Evolutionary conservation across 148 eudicot species (phyloP), one percentile per base, ranked within the genome.

Genomic region (Rhododendron molle): DNA sequence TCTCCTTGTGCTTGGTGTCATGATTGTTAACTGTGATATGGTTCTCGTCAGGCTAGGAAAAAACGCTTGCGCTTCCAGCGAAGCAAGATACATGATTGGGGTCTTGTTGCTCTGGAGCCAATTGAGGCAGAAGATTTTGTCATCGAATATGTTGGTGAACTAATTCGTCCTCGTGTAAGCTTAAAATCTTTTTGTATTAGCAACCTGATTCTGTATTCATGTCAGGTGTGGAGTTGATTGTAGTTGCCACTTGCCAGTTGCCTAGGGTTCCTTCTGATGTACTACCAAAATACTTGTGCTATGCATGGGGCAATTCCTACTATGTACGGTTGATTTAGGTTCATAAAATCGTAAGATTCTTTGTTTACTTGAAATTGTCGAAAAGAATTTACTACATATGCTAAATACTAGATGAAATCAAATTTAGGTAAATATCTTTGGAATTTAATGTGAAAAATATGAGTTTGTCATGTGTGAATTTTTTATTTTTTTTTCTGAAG

Each of bases 21-120:
- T 78, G 40, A 8, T 76, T 60, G 20, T 62, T 44, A 4, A 38
- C 8, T 77, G 13, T 69, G 60, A 5, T 81, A 28, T 54, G 26
- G 50, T 84, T 87, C 28, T 67, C 72, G 43, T 73, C 91, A 97
- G 99, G 98, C 98, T 69, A 92, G 99, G 89, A 97, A 95, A 87
- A 97, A 97, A 88, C 95, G 92, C 36, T 85, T 97, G 40, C 93
- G 99, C 84, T 97, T 97, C 86, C 99, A 97, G 84, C 89, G 92
- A 86, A 97, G 99, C 87, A 97, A 93, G 93, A 97, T 97, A 87
- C 99, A 97, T 87, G 99, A 95, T 74, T 97, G 99, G 99, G 99
- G 99, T 83, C 96, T 97, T 90, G 92, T 95, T 90, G 99, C 96
- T 11, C 90, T 91, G 80, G 99, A 97, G 89, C 95, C 99, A 81